These are phyloP conservation scores for Xanthoparmelia taractica DNA, from an alignment of 495 filamentous ascomycete species.

Conservation along the genomic window DNA sequence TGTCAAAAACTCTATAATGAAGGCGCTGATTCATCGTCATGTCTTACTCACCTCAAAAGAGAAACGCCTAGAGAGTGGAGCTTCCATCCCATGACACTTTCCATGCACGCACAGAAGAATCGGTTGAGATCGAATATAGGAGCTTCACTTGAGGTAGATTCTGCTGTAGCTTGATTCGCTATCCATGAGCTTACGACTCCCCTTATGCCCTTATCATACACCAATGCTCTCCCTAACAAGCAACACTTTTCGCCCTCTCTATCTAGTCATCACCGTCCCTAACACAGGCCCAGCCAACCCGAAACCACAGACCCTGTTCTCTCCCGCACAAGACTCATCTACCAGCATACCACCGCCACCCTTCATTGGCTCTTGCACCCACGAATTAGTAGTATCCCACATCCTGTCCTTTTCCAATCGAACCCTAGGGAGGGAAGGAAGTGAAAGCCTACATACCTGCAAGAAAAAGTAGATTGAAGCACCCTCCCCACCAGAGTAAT, in stretches of 20 bases:
- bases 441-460: conserved; percentile 47
- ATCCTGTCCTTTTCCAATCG: neutral
- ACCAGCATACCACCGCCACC: neutral
- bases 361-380: neutral
- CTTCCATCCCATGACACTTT: neutral
- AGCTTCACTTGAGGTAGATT: neutral
- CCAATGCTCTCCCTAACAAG: neutral
- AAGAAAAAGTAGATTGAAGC: conserved; percentile 55
- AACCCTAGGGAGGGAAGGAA: too few species aligned
- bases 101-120: neutral
- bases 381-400: conserved; percentile 39
- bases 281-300: neutral
- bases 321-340: neutral
- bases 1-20: neutral
- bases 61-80: neutral
- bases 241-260: neutral
- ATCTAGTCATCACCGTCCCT: neutral
- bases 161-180: neutral
- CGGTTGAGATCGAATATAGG: neutral
- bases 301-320: neutral
- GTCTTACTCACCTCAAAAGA: neutral
- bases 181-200: neutral
- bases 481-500: conserved; percentile 86
- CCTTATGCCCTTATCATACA: neutral
- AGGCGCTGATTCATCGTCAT: neutral